A percentile compares a stretch with the other conserved stretches of the same genome.
Evolutionary conservation across 306 rosid genomes (phyloP).

Genomic region (Pachyrhizus erosus): DNA sequence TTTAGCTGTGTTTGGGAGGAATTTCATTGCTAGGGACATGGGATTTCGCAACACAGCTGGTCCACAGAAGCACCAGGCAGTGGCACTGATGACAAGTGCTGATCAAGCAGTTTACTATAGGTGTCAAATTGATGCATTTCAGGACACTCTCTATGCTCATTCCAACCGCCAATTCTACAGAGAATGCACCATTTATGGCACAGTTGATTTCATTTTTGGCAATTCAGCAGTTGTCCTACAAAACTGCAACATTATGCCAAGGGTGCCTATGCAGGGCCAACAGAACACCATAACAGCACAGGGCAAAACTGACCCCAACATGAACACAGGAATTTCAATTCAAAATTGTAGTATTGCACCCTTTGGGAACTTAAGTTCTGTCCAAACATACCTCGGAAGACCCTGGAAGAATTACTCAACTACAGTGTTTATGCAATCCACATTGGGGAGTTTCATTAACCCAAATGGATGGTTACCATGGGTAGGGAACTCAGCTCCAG

Average conservation of each 20-base stretch:
- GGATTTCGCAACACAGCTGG: slow-evolving; percentile 79
- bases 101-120: slow-evolving; percentile 72
- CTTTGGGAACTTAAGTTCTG: slow-evolving; percentile 55
- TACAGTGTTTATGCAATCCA: slow-evolving; percentile 59
- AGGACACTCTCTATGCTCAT: slow-evolving; percentile 72
- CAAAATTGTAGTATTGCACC: slow-evolving; percentile 65
- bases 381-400: slow-evolving; percentile 76
- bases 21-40: slow-evolving; percentile 70
- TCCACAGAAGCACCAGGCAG: slow-evolving; percentile 78
- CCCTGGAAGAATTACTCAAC: slow-evolving; percentile 93
- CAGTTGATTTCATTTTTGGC: slow-evolving; percentile 86
- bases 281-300: slow-evolving; percentile 83
- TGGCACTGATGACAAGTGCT: slow-evolving; percentile 68
- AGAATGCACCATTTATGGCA: slow-evolving; percentile 72
- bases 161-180: slow-evolving; percentile 73
- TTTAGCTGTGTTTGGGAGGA: slow-evolving; percentile 45
- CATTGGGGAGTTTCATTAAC: slow-evolving; percentile 51
- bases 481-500: slow-evolving; percentile 75
- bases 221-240: slow-evolving; percentile 73
- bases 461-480: slow-evolving; percentile 92
- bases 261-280: slow-evolving; percentile 61
- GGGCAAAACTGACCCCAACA: slow-evolving; percentile 77
- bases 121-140: slow-evolving; percentile 67
- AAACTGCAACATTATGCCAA: slow-evolving; percentile 63
- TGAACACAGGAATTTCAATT: slow-evolving; percentile 74